phyloP scores from a whole-genome alignment of 768 basidiomycete genomes.

The Lentinula aciculospora region DNA sequence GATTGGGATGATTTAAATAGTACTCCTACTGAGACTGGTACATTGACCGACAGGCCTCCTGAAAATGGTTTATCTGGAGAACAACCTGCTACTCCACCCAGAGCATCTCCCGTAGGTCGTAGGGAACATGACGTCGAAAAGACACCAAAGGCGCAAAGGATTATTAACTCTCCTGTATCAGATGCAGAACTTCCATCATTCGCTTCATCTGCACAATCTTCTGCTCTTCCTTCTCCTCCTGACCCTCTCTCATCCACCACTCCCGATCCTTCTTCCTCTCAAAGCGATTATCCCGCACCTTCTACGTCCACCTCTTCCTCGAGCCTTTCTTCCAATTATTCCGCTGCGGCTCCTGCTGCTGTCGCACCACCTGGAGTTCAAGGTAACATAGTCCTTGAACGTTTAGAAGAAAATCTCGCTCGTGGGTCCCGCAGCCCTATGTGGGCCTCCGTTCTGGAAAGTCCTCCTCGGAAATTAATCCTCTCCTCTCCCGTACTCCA shows the following conservation, averaged over 20 bases:
- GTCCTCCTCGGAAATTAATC: slow-evolving; percentile 82
- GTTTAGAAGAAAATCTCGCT: slow-evolving; percentile 65
- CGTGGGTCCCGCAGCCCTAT: slow-evolving; percentile 53
- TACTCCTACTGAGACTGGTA: slow-evolving; percentile 36
- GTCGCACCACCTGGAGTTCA: slow-evolving; percentile 25
- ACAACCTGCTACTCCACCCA: slow-evolving; percentile 8
- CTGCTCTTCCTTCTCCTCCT: slow-evolving; percentile 33
- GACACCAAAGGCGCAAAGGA: slow-evolving; percentile 32
- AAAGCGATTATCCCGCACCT: slow-evolving; percentile 63
- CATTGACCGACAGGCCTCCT: slow-evolving; percentile 29
- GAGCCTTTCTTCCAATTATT: slow-evolving; percentile 65
- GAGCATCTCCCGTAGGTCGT: slow-evolving; percentile 11
- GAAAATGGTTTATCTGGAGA: slow-evolving; percentile 9
- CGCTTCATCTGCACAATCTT: background rate
- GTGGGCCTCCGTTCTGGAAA: slow-evolving; percentile 67
- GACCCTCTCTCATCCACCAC: slow-evolving; percentile 62
- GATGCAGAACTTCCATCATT: background rate
- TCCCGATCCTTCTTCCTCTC: slow-evolving; percentile 72
- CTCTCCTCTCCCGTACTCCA: slow-evolving; percentile 86
- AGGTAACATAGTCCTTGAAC: slow-evolving; percentile 55
- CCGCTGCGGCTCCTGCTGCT: slow-evolving; percentile 34
- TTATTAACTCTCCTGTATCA: background rate
- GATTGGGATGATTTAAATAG: slow-evolving; percentile 65
- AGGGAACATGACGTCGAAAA: slow-evolving; percentile 27
- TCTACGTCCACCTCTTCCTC: slow-evolving; percentile 73